phyloP scores from a whole-genome alignment of 805 yeast genomes.

The Kuraishia molischiana region DNA sequence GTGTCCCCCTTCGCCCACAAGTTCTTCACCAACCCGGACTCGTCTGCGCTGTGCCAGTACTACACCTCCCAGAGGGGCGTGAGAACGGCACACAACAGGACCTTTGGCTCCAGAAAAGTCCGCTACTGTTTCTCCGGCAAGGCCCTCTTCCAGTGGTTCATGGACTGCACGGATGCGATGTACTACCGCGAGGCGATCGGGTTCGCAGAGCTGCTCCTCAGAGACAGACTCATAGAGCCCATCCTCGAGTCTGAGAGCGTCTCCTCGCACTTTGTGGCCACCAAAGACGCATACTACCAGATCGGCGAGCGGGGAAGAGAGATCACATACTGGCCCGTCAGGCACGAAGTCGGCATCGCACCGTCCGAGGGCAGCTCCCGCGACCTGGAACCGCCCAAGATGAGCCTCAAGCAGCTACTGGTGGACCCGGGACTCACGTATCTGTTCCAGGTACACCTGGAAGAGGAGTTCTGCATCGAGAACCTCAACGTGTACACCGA shows the following conservation, averaged over 20 bases:
- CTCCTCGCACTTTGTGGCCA: constrained; percentile 19
- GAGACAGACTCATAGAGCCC: constrained; percentile 35
- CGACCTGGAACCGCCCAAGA: background rate
- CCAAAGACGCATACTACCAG: constrained; percentile 31
- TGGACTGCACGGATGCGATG: constrained; percentile 78
- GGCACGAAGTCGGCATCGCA: background rate
- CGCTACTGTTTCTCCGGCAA: constrained; percentile 62
- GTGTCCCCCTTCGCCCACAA: constrained; percentile 63
- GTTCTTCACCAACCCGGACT: constrained; percentile 82
- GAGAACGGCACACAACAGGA: constrained; percentile 39
- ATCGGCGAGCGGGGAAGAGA: constrained; percentile 32
- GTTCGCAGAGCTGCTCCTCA: constrained; percentile 40
- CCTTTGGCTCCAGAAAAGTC: constrained; percentile 19
- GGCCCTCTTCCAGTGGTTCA: constrained; percentile 75
- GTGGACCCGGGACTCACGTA: constrained; percentile 70
- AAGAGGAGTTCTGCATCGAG: constrained; percentile 59
- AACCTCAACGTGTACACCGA: constrained; percentile 66
- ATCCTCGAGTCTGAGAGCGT: constrained; percentile 26
- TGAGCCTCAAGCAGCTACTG: constrained; percentile 32
- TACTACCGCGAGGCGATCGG: constrained; percentile 41
- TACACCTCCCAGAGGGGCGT: constrained; percentile 60
- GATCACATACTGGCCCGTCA: background rate
- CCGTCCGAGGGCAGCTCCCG: constrained; percentile 1
- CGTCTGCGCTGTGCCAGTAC: constrained; percentile 74
- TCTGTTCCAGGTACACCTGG: constrained; percentile 57